A percentile compares a stretch with the other conserved stretches of the same genome.
phyloP scores from a whole-genome alignment of 805 yeast genomes.

The Yueomyces sp. region DNA sequence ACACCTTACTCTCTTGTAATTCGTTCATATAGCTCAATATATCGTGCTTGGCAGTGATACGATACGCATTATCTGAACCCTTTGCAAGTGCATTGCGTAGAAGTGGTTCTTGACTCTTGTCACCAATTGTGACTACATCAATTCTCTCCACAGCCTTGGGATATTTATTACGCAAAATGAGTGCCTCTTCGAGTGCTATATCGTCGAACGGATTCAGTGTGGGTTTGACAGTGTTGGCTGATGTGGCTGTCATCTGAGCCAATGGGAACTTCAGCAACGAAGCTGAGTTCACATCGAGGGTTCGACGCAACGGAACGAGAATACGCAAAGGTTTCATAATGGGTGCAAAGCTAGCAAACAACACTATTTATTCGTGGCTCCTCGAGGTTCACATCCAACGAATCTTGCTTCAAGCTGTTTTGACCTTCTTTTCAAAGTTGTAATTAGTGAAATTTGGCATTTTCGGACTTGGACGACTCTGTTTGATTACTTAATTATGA shows the following conservation, averaged over 20 bases:
- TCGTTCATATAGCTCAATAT: conserved; percentile 52
- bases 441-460: too few relatives aligned
- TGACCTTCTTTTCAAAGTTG: too few relatives aligned
- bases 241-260: conserved; percentile 41
- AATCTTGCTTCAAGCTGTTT: too few relatives aligned
- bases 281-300: conserved; percentile 41
- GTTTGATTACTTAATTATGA: too few relatives aligned
- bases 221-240: conserved; percentile 79
- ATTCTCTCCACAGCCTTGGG: conserved; percentile 60
- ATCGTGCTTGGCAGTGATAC: conserved; percentile 62
- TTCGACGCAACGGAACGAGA: conserved; percentile 89
- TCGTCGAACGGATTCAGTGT: conserved; percentile 96
- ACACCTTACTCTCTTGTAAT: conserved; percentile 73
- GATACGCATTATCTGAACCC: conserved; percentile 80
- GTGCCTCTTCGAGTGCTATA: conserved; percentile 93
- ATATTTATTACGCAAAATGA: conserved; percentile 49
- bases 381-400: too few relatives aligned
- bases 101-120: conserved; percentile 62
- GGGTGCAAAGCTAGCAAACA: too few relatives aligned
- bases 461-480: too few relatives aligned
- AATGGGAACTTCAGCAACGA: too few relatives aligned
- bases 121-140: conserved; percentile 88
- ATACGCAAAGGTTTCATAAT: conserved; percentile 28
- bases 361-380: too few relatives aligned
- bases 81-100: conserved; percentile 85